Base-by-base conservation (phyloP, 2,329 filamentous ascomycete species). In the Sporothrix protearum region DNA sequence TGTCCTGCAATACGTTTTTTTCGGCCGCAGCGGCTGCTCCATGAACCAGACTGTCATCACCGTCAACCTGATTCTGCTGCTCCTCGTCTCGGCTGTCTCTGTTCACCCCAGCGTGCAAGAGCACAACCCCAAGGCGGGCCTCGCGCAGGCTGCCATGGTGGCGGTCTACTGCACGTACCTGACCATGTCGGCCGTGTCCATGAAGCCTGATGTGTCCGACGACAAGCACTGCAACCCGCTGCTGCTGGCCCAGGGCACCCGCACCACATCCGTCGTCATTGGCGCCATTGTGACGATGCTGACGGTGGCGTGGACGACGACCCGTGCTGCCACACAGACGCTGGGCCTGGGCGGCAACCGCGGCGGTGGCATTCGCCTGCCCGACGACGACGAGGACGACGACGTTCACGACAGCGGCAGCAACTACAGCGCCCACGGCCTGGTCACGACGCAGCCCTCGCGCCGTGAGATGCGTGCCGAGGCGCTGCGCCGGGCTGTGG, bases 31-130 rank as follows among this genome's bases (percentile, higher is more conserved):
- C 49, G 89, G 89, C 73, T 99, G 96, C 81, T 87, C 92, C 71
- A 97, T 98, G 94, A 99, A 99, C 81, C 94, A 98, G 82, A 90
- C 94, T 9, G 94, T 93, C 72, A 97, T 99, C 76, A 96, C 94
- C 78, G 88, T 98, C 82, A 99, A 99, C 80, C 83, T 99, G 16
- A 80, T 98, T 47, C 85, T 97, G 68, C 91, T 96, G 83, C 80
- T 98, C 67, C 85, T 88, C 72, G 89, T 97, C 73, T 96, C 94
- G 0, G 85, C 90, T 75, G 86, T 97, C 42, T 97, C 95, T 0
- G 91, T 99, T 73, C 94, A 98, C 79, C 94, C 96, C 1, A 88
- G 87, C 0, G 89, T 99, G 16, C 96, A 99, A 81, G 93, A 94
- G 78, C 91, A 91, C 79, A 99, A 99, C 81, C 89, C 94, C 64